Base-by-base conservation (phyloP, 1,284 basidiomycete species). In the Ceratobasidium sp. region DNA sequence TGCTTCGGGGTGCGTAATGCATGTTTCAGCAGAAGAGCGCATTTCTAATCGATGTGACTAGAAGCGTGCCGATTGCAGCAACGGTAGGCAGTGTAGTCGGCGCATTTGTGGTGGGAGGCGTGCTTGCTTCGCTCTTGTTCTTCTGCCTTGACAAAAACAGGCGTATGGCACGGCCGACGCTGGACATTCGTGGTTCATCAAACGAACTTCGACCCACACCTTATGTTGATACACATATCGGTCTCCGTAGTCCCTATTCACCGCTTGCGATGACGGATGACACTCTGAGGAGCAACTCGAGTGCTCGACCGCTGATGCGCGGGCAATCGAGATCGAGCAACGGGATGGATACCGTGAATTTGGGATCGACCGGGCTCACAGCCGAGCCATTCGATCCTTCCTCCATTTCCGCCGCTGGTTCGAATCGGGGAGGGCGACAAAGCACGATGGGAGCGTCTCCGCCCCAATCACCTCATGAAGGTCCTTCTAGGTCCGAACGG, bases 1-100 rank as follows among this genome's bases (percentile, higher is more conserved):
- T 5, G 21, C 23, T 32, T 46, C 53, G 30, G 36, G 23, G 52
- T 55, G 28, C 30, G 77, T 80, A 70, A 43, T 36, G 39, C 72
- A 65, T 72, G 77, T 67, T 73, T 76, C 34, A 43, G 61, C 43
- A 45, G 52, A 52, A 71, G 1, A 10, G 18, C 21, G 18, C 30
- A 41, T 26, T 60, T 70, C 58, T 43, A 50, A 50, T 61, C 52
- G 18, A 46, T 69, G 8, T 50, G 55, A 45, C 9, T 8, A 46
- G 73, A 21, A 69, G 60, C 2, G 48, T 80, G 6, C 76, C 78
- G 18, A 34, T 77, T 1, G 76, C 72, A 39, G 77, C 82, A 1
- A 80, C 82, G 0, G 78, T 83, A 1, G 84, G 84, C 5, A 78
- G 82, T 8, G 83, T 81, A 16, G 72, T 85, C 23, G 85, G 84